Base-by-base conservation (phyloP, 2,329 filamentous ascomycete genomes). In the Sordariomycetes sp. region DNA sequence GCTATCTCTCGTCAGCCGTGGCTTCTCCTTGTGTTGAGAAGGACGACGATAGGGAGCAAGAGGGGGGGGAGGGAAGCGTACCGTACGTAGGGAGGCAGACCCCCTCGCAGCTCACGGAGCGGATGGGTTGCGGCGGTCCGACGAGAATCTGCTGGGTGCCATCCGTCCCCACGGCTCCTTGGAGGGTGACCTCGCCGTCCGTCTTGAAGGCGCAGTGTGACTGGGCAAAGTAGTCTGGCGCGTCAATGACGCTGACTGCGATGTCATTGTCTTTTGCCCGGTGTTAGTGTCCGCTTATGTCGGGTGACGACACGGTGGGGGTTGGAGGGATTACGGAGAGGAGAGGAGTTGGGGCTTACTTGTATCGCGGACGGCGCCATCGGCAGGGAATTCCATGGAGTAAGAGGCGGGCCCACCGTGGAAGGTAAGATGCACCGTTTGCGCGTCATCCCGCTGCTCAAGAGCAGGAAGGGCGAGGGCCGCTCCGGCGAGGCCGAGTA, bases 171-270 rank as follows among this genome's bases (percentile, higher is more conserved):
- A 70, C 66, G 57, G 64, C 65, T 57, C 65, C 64, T 18, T 63
- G 62, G 14, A 60, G 56, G 46, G 62, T 56, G 14, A 65, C 62
- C 7, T 67, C 59, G 22, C 62, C 65, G 8, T 65, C 59, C 0
- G 74, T 76, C 59, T 70, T 64, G 66, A 80, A 79, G n/a, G 65
- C 70, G 68, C 78, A 79, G 57, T 72, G 64, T 18, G 56, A 55
- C 60, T 68, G 64, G 59, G 74, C 74, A 62, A 74, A 69, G 67
- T 75, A 79, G 68, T 74, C 71, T 43, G 70, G 69, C 0, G 72
- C 70, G 59, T 75, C 70, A 59, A 79, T 73, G 61, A 70, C 68
- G 62, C 66, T 69, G 56, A 78, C 63, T 10, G 67, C 62, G 20
- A 77, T 63, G 53, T 65, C 63, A 55, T 70, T 74, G 61, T 76